Percentiles rank a stretch among this genome's conserved stretches.
Evolutionary conservation across 257 asterid genomes (phyloP).

Genomic region (Solanum sitiens): DNA sequence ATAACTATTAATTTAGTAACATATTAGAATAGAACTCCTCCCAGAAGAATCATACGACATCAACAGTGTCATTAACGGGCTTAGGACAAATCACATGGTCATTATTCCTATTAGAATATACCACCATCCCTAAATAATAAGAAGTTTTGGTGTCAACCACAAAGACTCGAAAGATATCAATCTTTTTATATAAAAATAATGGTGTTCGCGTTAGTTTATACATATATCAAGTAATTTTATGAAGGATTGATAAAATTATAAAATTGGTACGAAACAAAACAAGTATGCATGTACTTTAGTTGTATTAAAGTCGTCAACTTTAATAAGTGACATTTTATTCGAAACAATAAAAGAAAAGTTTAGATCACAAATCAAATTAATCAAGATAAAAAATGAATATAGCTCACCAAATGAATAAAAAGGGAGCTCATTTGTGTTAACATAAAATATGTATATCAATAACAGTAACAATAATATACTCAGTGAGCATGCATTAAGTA

Average conservation of each 20-base stretch:
- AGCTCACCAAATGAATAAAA: no score
- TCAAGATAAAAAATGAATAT: no score
- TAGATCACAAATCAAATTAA: no score
- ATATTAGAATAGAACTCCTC: background rate
- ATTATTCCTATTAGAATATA: background rate
- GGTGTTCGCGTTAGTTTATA: background rate
- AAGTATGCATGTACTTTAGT: background rate
- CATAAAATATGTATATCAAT: no score
- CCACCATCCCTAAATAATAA: background rate
- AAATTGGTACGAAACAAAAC: background rate
- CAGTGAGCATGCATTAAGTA: no score
- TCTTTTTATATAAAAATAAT: background rate
- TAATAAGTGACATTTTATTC: no score
- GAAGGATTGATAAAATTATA: no score
- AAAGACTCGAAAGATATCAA: background rate
- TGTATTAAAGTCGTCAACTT: background rate
- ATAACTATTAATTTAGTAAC: background rate
- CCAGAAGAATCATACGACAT: background rate
- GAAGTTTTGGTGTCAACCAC: background rate
- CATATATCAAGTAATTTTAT: background rate
- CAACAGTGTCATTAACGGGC: background rate
- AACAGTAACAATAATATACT: no score
- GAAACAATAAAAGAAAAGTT: no score
- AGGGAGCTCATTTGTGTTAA: no score
- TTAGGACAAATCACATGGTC: background rate